These are phyloP conservation scores for Dalbergia oliveri DNA, from an alignment of 306 rosid genomes.

Conservation along the genomic window DNA sequence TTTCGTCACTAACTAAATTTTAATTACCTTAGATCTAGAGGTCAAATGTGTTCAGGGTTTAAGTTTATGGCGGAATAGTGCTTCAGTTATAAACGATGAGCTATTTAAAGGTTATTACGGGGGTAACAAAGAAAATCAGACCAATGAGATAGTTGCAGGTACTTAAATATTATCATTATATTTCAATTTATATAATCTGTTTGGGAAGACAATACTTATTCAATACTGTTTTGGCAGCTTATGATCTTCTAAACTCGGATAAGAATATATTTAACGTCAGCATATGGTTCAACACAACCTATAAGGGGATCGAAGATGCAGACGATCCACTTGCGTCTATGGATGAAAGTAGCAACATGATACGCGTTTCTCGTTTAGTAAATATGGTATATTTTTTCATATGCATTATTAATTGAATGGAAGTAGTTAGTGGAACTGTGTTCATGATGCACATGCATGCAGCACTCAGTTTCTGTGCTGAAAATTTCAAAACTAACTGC, in stretches of 20 bases:
- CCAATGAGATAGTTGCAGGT: conserved; percentile 68
- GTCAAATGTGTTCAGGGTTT: conserved; percentile 58
- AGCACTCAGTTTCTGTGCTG: conserved; percentile 20
- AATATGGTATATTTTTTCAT: conserved; percentile 66
- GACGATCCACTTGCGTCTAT: no score
- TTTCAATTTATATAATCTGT: not conserved
- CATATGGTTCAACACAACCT: conserved; percentile 77
- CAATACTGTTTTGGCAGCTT: conserved; percentile 61
- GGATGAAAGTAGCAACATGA: conserved; percentile 26
- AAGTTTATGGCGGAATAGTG: conserved; percentile 70
- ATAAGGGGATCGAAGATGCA: no score
- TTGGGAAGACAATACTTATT: conserved; percentile 35
- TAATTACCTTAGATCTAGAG: conserved; percentile 52
- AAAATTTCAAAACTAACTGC: conserved; percentile 2
- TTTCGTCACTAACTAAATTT: conserved; percentile 30
- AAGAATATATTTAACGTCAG: conserved; percentile 59
- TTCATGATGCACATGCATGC: conserved; percentile 16
- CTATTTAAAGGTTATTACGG: conserved; percentile 42
- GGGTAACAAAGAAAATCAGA: conserved; percentile 56
- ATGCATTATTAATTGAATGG: conserved; percentile 32
- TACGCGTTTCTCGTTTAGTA: conserved; percentile 71
- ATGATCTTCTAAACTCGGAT: conserved; percentile 77
- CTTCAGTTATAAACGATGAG: conserved; percentile 64
- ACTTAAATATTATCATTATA: conserved; percentile 25
- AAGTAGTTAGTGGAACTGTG: conserved; percentile 31